Base-by-base conservation (phyloP, 2,329 filamentous ascomycete genomes). In the Microdochium nivale region DNA sequence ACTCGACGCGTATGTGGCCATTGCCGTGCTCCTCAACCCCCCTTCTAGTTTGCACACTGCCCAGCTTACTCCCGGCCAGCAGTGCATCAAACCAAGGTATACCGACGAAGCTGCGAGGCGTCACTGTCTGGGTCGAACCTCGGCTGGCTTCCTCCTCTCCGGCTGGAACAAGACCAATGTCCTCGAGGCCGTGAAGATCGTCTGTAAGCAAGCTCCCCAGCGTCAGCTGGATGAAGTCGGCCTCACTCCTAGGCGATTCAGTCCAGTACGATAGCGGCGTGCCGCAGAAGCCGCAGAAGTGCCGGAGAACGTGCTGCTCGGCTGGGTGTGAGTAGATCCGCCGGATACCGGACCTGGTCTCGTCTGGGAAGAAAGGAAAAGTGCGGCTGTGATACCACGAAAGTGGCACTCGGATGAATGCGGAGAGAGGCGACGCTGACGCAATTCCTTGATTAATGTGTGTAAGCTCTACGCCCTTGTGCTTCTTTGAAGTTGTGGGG, bases 241-340 rank as follows among this genome's bases (percentile, higher is more conserved):
- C 85, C 64, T 94, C 88, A 49, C 75, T 75, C 1, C 68, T 71
- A 0, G 87, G 86, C 24, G 80, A 69, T 66, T 95, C 90, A 47
- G 83, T 86, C 90, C 90, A 96, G 60, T 86, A 89, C 0, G 86
- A 86, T 51, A 96, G 73, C 13, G 88, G 87, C 0, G 90, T 95
- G 50, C 91, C 91, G 66, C 91, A 96, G 71, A 87, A 95, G 24
- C 91, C 91, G 69, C 91, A 96, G 68, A 96, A 96, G 58, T 90
- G 81, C 49, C 88, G 83, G 64, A 86, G 83, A 1, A 80, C 75
- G 59, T 79, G 70, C 49, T 77, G 75, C 50, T 79, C 78, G 58
- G 74, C 70, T 2, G 74, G 74, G 23, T 84, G 78, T 10, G 80
- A 81, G 66, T 88, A 90, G 48, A 78, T 76, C 40, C 84, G 80